These are phyloP conservation scores for Phytophthora chlamydospora DNA, from an alignment of 352 stramenopile species.

Conservation along the genomic window DNA sequence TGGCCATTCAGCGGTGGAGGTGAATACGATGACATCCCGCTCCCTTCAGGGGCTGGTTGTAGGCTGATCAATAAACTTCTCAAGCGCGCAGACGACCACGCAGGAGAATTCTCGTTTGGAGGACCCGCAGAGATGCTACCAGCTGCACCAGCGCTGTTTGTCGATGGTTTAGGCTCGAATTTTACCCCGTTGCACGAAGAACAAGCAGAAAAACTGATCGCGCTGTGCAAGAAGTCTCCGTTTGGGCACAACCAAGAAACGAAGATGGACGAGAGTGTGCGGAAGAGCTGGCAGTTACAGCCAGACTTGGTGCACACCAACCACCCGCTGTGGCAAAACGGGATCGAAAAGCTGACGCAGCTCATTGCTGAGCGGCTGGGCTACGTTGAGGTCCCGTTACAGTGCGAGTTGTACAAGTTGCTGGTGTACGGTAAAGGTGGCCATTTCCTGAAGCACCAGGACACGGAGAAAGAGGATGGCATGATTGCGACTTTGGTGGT, in stretches of 20 bases:
- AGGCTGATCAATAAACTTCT: not conserved
- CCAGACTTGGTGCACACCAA: not conserved
- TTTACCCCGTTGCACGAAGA: not conserved
- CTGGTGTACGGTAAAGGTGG: slow-evolving; percentile 48
- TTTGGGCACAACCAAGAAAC: slow-evolving; percentile 11
- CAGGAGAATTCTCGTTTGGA: slow-evolving; percentile 1
- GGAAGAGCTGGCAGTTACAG: slow-evolving; percentile 19
- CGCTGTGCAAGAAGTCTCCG: not conserved
- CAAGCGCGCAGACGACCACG: not conserved
- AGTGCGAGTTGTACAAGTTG: slow-evolving; percentile 45
- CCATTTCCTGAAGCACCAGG: slow-evolving; percentile 49
- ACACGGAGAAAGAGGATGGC: slow-evolving; percentile 55
- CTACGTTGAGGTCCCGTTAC: slow-evolving; percentile 10
- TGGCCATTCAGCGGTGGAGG: too few relatives aligned
- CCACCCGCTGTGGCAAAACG: slow-evolving; percentile 6
- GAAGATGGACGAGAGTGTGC: slow-evolving; percentile 17
- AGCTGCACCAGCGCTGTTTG: not conserved
- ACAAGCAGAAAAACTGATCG: not conserved
- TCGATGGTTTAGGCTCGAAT: slow-evolving; percentile 3
- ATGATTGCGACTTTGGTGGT: slow-evolving; percentile 62
- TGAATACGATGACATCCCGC: too few relatives aligned
- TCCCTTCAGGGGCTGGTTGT: too few relatives aligned
- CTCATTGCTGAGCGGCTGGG: slow-evolving; percentile 7
- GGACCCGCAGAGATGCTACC: not conserved
- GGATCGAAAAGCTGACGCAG: slow-evolving; percentile 5